Evolutionary conservation across 2,329 filamentous ascomycete species (phyloP), one percentile per base, ranked within the genome.

Genomic region (Phaeoacremonium minimum): DNA sequence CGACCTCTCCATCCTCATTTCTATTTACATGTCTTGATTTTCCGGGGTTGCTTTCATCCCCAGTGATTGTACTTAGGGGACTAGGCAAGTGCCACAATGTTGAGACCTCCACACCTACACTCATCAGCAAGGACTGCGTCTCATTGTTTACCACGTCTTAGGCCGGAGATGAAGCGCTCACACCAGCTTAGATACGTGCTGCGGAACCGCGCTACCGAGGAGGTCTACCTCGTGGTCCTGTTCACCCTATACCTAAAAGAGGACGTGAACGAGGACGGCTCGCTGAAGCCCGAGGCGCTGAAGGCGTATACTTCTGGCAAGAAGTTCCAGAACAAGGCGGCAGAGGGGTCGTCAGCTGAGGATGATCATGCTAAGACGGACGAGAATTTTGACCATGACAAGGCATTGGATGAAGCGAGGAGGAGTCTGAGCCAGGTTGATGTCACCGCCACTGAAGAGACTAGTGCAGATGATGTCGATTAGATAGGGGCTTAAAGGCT

Each of bases 181-280:
- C 87, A 94, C 65, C 74, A 81, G 48, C 77, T 94, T 65, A 90
- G 90, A 75, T 96, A 97, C 63, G 87, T 94, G 40, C 74, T 97
- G 54, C 91, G 90, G 56, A 86, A 96, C 61, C 79, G 78, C 42
- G 61, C 70, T 15, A 91, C 86, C 0, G 77, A 77, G 32, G 75
- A 86, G 20, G 74, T 87, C 13, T 87, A 95, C 49, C 78, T 95
- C 18, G 87, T 91, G 31, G 70, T 97, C 13, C 63, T 88, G 5
- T 91, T 97, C 57, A 84, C 82, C 14, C 68, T 96, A 4, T 72
- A 93, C 41, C 74, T 83, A 7, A 80, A 77, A 37, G 80, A 86
- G 32, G 71, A 84, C 43, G 64, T 82, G 20, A 71, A 77, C 45
- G 73, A 79, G 41, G 68, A 80, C 34, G 77, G 76, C 2, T 67